Evolutionary conservation across 257 asterid species (phyloP).

Genomic region (Solanum tarapatanum): DNA sequence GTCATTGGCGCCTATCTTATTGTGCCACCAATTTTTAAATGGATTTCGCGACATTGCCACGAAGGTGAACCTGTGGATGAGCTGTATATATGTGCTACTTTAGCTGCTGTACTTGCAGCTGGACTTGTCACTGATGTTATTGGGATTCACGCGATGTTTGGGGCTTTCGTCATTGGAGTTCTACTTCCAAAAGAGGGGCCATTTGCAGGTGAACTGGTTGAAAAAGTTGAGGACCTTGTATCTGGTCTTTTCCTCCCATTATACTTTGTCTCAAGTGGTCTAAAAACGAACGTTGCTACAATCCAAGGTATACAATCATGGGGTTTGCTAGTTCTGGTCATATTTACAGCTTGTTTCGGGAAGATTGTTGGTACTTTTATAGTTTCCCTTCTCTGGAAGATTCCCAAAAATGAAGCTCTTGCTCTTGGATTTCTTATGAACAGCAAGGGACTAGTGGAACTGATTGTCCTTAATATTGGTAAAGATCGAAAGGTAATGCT

Average conservation of each 20-base stretch:
- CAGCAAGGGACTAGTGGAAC: constrained; percentile 68
- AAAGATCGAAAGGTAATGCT: constrained; percentile 56
- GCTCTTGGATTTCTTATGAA: constrained; percentile 82
- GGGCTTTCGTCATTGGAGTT: constrained; percentile 75
- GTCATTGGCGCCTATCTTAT: constrained; percentile 20
- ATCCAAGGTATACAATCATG: constrained; percentile 66
- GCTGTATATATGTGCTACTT: constrained; percentile 47
- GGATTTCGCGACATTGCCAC: constrained; percentile 46
- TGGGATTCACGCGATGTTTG: constrained; percentile 88
- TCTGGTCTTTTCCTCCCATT: constrained; percentile 75
- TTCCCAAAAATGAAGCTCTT: constrained; percentile 52
- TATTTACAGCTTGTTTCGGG: constrained; percentile 61
- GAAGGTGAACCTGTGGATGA: constrained; percentile 77
- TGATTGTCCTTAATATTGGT: constrained; percentile 85
- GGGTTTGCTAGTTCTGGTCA: constrained; percentile 69
- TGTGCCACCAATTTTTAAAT: constrained; percentile 42
- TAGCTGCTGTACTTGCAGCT: constrained; percentile 61
- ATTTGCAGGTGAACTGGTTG: constrained; percentile 60
- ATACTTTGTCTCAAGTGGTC: constrained; percentile 76
- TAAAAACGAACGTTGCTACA: constrained; percentile 70
- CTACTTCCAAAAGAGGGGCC: constrained; percentile 81
- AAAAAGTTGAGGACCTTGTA: constrained; percentile 79
- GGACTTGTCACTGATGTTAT: constrained; percentile 60
- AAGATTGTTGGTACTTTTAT: constrained; percentile 56
- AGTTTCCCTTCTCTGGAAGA: constrained; percentile 37